These are phyloP conservation scores for Cucurbita pepo DNA, from an alignment of 306 rosid species.

Conservation along the genomic window DNA sequence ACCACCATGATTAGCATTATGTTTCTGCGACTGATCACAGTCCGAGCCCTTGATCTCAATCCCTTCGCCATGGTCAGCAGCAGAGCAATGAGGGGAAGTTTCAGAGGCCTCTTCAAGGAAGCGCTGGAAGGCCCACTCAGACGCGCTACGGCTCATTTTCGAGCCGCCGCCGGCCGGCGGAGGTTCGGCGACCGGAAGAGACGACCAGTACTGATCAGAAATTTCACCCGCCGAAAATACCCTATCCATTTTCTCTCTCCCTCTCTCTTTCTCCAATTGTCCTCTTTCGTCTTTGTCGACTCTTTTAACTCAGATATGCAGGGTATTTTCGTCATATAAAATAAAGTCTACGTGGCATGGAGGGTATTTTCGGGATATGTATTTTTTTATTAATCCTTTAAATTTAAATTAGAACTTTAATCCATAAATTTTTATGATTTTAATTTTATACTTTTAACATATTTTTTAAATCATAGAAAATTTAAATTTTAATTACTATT, in stretches of 20 bases:
- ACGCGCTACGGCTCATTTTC: slow-evolving; percentile 57
- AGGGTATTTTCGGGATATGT: background rate
- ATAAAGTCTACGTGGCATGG: too few species aligned
- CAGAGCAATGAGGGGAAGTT: slow-evolving; percentile 24
- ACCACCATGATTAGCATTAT: background rate
- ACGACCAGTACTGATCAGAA: slow-evolving; percentile 48
- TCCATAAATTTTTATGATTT: too few species aligned
- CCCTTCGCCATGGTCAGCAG: slow-evolving; percentile 12
- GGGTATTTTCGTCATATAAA: background rate
- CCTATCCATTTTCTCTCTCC: slow-evolving; percentile 53
- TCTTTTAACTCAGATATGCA: background rate
- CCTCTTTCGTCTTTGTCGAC: background rate
- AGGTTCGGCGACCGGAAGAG: slow-evolving; percentile 9
- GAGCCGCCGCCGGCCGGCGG: slow-evolving; percentile 1
- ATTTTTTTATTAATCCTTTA: too few species aligned
- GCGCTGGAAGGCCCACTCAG: slow-evolving; percentile 86
- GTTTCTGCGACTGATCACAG: background rate
- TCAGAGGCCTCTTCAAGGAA: slow-evolving; percentile 42
- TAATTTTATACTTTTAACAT: too few species aligned
- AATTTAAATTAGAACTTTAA: too few species aligned
- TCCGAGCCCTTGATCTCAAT: slow-evolving; percentile 17
- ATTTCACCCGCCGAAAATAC: slow-evolving; percentile 66
- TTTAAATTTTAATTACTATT: too few species aligned
- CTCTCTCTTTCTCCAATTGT: background rate
- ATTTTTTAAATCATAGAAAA: too few species aligned